Percentiles rank a stretch among this genome's conserved stretches.
phyloP scores from a whole-genome alignment of 2,329 filamentous ascomycete species.

The Trichoderma simmonsii region DNA sequence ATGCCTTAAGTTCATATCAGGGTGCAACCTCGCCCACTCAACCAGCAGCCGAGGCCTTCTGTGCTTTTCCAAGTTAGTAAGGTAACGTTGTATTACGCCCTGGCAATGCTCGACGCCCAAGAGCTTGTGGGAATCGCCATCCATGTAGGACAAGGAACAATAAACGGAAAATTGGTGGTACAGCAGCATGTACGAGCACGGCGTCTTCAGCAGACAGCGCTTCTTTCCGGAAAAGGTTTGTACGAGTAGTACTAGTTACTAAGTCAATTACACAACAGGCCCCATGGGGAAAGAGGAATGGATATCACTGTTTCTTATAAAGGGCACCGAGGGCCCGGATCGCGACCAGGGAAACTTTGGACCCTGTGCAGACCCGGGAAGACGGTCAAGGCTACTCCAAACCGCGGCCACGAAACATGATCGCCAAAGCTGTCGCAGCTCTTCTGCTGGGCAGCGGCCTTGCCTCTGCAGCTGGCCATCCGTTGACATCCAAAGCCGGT shows the following conservation, averaged over 20 bases:
- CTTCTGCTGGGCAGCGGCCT: slow-evolving; percentile 18
- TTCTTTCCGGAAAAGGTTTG: not conserved
- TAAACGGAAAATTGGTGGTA: not conserved
- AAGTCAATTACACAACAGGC: not conserved
- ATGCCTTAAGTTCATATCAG: not conserved
- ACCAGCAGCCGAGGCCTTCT: not conserved
- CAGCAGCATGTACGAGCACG: not conserved
- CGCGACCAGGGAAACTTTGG: not conserved
- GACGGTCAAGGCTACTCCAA: not conserved
- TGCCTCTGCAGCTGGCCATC: slow-evolving; percentile 2
- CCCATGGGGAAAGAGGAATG: not conserved
- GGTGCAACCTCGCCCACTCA: not conserved
- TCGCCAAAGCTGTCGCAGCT: slow-evolving; percentile 2
- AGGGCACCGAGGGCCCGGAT: not conserved
- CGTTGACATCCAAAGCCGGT: slow-evolving; percentile 28
- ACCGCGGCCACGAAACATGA: slow-evolving; percentile 12
- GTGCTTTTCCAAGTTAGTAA: slow-evolving; percentile 5
- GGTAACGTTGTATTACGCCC: slow-evolving; percentile 17
- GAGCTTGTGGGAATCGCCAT: not conserved
- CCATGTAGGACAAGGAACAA: not conserved
- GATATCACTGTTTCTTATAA: not conserved
- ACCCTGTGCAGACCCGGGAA: not conserved
- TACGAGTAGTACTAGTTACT: not conserved
- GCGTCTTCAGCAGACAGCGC: not conserved
- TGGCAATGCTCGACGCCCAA: not conserved